A percentile compares a stretch with the other conserved stretches of the same genome.
Conservation (phyloP, 2,329 filamentous ascomycete genomes). For the Chaetomiaceae sp. region DNA sequence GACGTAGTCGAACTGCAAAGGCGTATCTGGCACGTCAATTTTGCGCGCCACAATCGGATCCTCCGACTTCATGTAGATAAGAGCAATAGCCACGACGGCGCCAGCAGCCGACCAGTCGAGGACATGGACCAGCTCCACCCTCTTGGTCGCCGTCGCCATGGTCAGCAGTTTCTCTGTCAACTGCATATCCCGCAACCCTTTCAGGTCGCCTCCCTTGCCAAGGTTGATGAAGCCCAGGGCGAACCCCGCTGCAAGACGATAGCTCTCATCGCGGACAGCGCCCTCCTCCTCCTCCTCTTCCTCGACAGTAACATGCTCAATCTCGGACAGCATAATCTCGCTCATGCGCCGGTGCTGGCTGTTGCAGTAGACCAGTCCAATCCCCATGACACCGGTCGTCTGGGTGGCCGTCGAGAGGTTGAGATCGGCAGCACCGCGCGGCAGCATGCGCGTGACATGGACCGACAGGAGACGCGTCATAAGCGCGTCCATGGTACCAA, state of each 20-base stretch:
- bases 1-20: constrained; percentile 91
- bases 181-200: constrained; percentile 88
- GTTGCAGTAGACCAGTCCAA: constrained; percentile 87
- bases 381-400: constrained; percentile 95
- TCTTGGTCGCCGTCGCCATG: constrained; percentile 82
- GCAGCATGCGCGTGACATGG: constrained; percentile 91
- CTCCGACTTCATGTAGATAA: constrained; percentile 97
- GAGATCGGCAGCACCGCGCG: constrained; percentile 84
- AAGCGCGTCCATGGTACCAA: constrained; percentile 95
- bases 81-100: constrained; percentile 82
- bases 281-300: constrained; percentile 84
- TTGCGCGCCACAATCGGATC: constrained; percentile 83
- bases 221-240: constrained; percentile 92
- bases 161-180: constrained; percentile 83
- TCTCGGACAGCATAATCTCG: constrained; percentile 97
- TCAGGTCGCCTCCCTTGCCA: constrained; percentile 81
- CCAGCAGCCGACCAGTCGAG: constrained; percentile 89
- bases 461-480: constrained; percentile 92
- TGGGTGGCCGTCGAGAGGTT: constrained; percentile 92
- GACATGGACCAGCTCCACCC: constrained; percentile 87
- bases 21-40: constrained; percentile 86
- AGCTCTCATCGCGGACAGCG: constrained; percentile 86
- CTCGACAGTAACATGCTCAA: constrained; percentile 77
- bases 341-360: constrained; percentile 98
- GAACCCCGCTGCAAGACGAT: constrained; percentile 89